Base-by-base conservation (phyloP, 345 rosid genomes). In the Hypericum perforatum region DNA sequence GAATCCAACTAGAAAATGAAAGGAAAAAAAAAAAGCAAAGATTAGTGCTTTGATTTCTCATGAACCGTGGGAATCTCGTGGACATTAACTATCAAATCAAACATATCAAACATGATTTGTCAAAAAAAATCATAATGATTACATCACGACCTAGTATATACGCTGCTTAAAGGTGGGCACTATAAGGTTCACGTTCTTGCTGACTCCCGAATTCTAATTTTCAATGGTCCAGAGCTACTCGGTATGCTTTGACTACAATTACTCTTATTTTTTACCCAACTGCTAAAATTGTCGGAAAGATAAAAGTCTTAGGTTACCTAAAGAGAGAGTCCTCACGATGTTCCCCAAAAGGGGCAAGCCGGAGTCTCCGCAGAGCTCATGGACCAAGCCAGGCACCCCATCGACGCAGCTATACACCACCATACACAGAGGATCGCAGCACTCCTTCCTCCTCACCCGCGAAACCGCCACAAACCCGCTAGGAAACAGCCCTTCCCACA, bases 371-470 rank as follows among this genome's bases (percentile, higher is more conserved):
- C 74, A 77, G 15, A 91, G 68, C 43, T 75, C 76, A 1, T 62
- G 51, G 59, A 70, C 39, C 47, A 74, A 52, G 60, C 60, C 48
- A 11, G 74, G 43, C 49, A 60, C 63, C 61, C 87, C 90, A 71
- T 81, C 81, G 59, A 67, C 74, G 63, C 90, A 91, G 43, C 66
- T 15, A 54, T 76, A 85, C 12, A 91, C 22, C 46, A 87, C 55
- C 86, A 73, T 78, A 59, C 96, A 91, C 37, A 91, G 39, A 7
- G 95, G 95, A 81, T 82, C 96, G 60, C 54, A 67, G n/a, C 82
- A 79, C 55, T 71, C 82, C 37, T 42, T 64, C 14, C 80, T 76
- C 40, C 46, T 63, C 32, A 76, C 46, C 60, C 67, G 60, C 7
- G 84, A 82, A 16, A 87, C 72, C 4, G 5, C 45, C 15, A 55